Conservation (phyloP, 306 rosid species). For the Cicer pinnatifidum region DNA sequence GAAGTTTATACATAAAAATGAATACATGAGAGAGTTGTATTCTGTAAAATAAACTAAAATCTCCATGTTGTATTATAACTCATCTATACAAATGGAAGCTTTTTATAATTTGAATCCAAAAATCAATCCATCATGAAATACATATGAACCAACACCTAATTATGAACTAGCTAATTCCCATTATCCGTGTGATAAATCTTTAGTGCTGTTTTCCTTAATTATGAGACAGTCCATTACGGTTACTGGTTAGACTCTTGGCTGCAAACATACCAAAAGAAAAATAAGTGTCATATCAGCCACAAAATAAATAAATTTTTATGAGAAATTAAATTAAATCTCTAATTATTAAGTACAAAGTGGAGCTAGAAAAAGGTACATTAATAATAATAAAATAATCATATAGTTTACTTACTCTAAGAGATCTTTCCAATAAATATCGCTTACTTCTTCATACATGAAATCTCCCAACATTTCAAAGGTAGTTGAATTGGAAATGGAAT, state of each 20-base stretch:
- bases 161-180: conserved; percentile 32
- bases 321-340: not conserved
- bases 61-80: conserved; percentile 1
- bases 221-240: not conserved
- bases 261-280: conserved; percentile 35
- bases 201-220: not conserved
- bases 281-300: not conserved
- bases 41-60: conserved; percentile 18
- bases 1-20: not conserved
- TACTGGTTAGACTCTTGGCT: conserved; percentile 50
- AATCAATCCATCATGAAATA: conserved; percentile 24
- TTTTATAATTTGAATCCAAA: conserved; percentile 32
- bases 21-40: not conserved
- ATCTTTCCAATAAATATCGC: conserved; percentile 61
- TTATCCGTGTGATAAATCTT: conserved; percentile 33
- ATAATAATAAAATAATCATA: not conserved
- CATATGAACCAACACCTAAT: conserved; percentile 34
- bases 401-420: conserved; percentile 52
- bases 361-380: conserved; percentile 15
- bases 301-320: not conserved
- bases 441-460: conserved; percentile 56
- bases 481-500: conserved; percentile 52
- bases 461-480: conserved; percentile 62
- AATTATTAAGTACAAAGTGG: conserved; percentile 15
- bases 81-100: conserved; percentile 39